Conservation (phyloP, 148 eudicot genomes). For the Chenopodium berlandieri region DNA sequence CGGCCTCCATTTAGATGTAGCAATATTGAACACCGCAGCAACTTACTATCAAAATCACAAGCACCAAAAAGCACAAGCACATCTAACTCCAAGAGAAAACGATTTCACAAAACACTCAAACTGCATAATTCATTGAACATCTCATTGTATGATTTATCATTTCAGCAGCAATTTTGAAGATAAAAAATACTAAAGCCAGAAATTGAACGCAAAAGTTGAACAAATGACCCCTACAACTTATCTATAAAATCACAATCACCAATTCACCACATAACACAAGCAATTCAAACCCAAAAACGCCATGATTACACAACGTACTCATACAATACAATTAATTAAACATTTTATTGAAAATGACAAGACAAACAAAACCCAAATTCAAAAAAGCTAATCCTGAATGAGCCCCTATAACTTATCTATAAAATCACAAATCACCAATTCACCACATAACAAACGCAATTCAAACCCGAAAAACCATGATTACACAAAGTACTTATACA, state of each 20-base stretch:
- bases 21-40: background rate
- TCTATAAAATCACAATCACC: background rate
- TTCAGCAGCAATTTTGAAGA: background rate
- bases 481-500: background rate
- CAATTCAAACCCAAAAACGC: background rate
- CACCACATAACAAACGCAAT: background rate
- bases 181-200: background rate
- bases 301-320: background rate
- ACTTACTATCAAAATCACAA: background rate
- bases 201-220: background rate
- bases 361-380: background rate
- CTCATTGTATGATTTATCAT: background rate
- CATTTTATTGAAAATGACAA: background rate
- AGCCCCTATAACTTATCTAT: background rate
- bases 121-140: background rate
- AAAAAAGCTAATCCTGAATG: no score
- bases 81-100: background rate
- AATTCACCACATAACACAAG: background rate
- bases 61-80: background rate
- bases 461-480: background rate
- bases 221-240: background rate
- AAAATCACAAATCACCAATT: background rate
- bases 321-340: background rate
- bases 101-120: background rate
- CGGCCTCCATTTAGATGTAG: background rate